Evolutionary conservation across 1,284 basidiomycete species (phyloP), one percentile per base, ranked within the genome.

Genomic region (Trametes polyzona): DNA sequence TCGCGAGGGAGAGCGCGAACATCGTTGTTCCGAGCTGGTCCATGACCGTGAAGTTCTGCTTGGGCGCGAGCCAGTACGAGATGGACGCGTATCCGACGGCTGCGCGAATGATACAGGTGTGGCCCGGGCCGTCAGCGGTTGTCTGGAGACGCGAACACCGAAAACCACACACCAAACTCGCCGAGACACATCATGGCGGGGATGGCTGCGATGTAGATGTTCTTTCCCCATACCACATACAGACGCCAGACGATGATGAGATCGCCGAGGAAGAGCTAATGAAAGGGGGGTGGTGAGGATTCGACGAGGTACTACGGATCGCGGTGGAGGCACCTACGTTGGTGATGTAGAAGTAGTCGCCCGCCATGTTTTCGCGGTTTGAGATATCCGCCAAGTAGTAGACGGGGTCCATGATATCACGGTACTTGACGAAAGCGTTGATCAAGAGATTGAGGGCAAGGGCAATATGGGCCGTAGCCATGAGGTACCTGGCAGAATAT

Each of bases 1-100:
- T 51, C 7, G 36, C 55, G 39, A 57, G 42, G 6, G 55, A 57
- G 27, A 57, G 59, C 0, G 63, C 55, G 32, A 46, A 57, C 4
- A 56, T 40, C n/a, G 61, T 65, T n/a, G 59, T 56, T 16, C 35
- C 35, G 35, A 36, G 35, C 7, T 56, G 61, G 63, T 65, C 67
- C 11, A 69, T 59, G 12, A 17, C 35, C 6, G n/a, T 23, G 24
- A 36, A 47, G 14, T 47, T 23, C 35, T 36, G 40, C 23, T 26
- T 11, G n/a, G 21, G 40, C 21, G 40, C 40, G 3, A 36, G 35
- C 35, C 35, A 36, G 16, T 14, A 36, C 3, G 35, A 36, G 35
- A 36, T 36, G 6, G 35, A 36, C 35, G 35, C 35, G 16, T 36
- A 36, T 3, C 35, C 35, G 9, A 36, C 35, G 11, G 35, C 35